Percentiles rank a stretch among this genome's conserved stretches.
Evolutionary conservation across 345 rosid genomes (phyloP).

Genomic region (Cardamine chenopodiifolia): DNA sequence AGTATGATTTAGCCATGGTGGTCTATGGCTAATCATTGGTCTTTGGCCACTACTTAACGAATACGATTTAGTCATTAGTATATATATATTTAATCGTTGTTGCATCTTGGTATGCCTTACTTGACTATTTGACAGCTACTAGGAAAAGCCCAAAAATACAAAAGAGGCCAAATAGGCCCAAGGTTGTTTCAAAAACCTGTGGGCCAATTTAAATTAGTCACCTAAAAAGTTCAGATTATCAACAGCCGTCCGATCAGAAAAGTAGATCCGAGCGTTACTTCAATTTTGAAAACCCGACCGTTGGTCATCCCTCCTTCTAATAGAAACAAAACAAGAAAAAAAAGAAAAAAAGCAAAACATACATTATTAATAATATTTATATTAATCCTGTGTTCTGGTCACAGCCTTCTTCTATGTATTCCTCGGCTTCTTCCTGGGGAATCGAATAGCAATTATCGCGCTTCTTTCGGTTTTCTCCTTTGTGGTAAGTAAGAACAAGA

Average conservation of each 20-base stretch:
- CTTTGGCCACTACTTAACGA: not conserved
- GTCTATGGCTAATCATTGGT: not conserved
- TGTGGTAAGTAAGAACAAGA: constrained; percentile 54
- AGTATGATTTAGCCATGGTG: not conserved
- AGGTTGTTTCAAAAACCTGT: not conserved
- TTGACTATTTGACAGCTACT: not conserved
- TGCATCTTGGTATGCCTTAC: too few species aligned
- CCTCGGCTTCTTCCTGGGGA: constrained; percentile 80
- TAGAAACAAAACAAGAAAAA: not conserved
- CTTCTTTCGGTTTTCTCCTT: constrained; percentile 63
- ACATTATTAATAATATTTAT: constrained; percentile 22
- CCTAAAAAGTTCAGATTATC: not conserved
- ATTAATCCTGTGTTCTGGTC: constrained; percentile 51
- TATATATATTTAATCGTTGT: too few species aligned
- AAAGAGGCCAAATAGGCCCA: constrained; percentile 1
- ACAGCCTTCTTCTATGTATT: constrained; percentile 78
- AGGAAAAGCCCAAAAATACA: not conserved
- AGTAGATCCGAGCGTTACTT: constrained; percentile 46
- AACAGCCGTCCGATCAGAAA: constrained; percentile 33
- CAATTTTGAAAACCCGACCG: constrained; percentile 48
- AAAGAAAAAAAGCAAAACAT: not conserved
- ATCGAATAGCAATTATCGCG: constrained; percentile 68
- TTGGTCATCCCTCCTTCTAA: constrained; percentile 26
- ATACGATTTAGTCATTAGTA: not conserved
- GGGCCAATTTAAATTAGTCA: constrained; percentile 20